Evolutionary conservation across 2,329 filamentous ascomycete species (phyloP).

Genomic region (Zopfia rhizophila): DNA sequence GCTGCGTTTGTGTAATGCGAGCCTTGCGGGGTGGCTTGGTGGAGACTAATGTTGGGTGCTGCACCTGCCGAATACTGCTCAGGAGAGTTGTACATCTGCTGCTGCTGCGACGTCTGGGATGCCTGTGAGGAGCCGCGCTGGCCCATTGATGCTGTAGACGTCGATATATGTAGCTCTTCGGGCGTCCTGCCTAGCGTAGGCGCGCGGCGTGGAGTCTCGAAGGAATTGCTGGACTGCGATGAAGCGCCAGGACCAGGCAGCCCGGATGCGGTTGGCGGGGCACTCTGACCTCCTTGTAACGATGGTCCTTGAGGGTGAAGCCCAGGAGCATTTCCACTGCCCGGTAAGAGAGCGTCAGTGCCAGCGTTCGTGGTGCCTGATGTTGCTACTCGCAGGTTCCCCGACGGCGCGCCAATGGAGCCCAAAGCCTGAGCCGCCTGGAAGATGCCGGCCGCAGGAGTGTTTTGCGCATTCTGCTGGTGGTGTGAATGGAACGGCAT

Average conservation of each 20-base stretch:
- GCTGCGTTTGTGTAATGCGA: constrained; percentile 56
- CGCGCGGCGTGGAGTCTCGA: constrained; percentile 62
- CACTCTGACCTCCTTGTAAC: constrained; percentile 42
- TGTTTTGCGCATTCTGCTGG: constrained; percentile 41
- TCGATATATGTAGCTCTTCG: constrained; percentile 67
- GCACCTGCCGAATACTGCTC: constrained; percentile 60
- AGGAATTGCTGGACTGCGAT: constrained; percentile 54
- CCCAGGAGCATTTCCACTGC: constrained; percentile 45
- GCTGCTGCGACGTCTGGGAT: constrained; percentile 53
- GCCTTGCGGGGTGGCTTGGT: constrained; percentile 63
- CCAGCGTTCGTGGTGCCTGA: constrained; percentile 55
- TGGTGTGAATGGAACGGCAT: constrained; percentile 53
- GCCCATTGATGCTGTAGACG: constrained; percentile 51
- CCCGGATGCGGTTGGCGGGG: constrained; percentile 35
- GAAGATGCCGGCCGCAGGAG: constrained; percentile 56
- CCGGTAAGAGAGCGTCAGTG: constrained; percentile 56
- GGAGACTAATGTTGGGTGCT: constrained; percentile 67
- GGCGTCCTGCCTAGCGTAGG: constrained; percentile 60
- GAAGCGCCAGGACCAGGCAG: constrained; percentile 33
- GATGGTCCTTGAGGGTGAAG: constrained; percentile 27
- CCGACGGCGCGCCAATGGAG: constrained; percentile 58
- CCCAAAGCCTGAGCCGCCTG: constrained; percentile 59
- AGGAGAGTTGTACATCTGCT: constrained; percentile 61
- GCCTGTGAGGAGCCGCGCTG: constrained; percentile 45
- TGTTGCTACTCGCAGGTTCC: constrained; percentile 52